Evolutionary conservation across 2,329 filamentous ascomycete species (phyloP).

Genomic region (Cordyceps javanica): DNA sequence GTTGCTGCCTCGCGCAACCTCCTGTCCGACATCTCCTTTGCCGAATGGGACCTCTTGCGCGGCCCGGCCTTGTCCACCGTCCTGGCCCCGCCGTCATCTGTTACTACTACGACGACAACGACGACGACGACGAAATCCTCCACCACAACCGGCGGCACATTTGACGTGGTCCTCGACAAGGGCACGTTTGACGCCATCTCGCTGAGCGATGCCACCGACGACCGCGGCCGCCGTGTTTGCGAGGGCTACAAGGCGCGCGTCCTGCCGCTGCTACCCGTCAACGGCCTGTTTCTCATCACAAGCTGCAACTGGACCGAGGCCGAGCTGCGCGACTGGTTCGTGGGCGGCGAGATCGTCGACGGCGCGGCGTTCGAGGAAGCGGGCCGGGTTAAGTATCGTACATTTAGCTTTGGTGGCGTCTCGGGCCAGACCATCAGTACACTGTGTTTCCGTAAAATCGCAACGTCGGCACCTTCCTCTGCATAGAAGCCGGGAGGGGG

Average conservation of each 20-base stretch:
- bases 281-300: conserved; percentile 76
- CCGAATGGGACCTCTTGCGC: conserved; percentile 58
- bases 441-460: conserved; percentile 63
- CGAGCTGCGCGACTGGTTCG: conserved; percentile 79
- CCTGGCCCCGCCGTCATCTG: conserved; percentile 31
- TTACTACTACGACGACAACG: too few species aligned
- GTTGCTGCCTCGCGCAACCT: conserved; percentile 40
- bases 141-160: too few species aligned
- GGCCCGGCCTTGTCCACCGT: conserved; percentile 38
- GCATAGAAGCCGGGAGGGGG: conserved; percentile 14
- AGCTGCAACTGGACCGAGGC: conserved; percentile 98
- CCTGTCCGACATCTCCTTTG: conserved; percentile 34
- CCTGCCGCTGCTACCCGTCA: conserved; percentile 58
- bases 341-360: conserved; percentile 25
- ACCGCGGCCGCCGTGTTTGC: conserved; percentile 54
- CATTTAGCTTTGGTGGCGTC: conserved; percentile 82
- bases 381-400: conserved; percentile 70
- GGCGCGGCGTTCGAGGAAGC: conserved; percentile 50
- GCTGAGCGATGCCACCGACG: conserved; percentile 53
- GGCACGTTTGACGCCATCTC: conserved; percentile 96
- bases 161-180: conserved; percentile 94
- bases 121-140: too few species aligned
- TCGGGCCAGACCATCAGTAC: conserved; percentile 87
- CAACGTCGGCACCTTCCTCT: background rate
- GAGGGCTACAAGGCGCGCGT: conserved; percentile 71